A percentile compares a stretch with the other conserved stretches of the same genome.
phyloP scores from a whole-genome alignment of 2,329 filamentous ascomycete genomes.

The Aspergillus fructus region DNA sequence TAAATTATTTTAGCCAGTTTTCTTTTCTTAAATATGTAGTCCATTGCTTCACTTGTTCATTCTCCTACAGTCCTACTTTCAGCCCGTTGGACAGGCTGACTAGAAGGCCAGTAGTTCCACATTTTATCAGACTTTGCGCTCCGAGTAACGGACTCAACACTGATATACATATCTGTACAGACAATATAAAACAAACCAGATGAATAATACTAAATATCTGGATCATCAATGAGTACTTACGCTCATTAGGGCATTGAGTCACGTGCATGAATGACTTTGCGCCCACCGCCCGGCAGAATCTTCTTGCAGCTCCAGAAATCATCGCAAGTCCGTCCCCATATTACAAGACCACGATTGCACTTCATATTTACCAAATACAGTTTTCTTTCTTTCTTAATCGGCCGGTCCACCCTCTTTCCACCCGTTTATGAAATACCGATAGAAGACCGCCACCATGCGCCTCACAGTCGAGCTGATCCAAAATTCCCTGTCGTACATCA shows the following conservation, averaged over 20 bases:
- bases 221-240: too few relatives aligned
- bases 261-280: background rate
- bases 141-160: too few relatives aligned
- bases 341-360: constrained; percentile 1
- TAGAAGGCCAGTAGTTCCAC: too few relatives aligned
- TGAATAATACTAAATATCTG: background rate
- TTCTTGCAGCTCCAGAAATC: constrained; percentile 5
- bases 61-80: too few relatives aligned
- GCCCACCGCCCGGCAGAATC: constrained; percentile 13
- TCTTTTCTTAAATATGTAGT: too few relatives aligned
- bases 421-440: background rate
- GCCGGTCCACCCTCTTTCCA: background rate
- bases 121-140: too few relatives aligned
- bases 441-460: constrained; percentile 64
- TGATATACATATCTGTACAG: too few relatives aligned
- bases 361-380: background rate
- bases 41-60: too few relatives aligned
- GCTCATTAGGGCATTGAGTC: background rate
- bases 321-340: background rate
- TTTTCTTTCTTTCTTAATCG: background rate
- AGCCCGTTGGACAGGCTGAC: too few relatives aligned
- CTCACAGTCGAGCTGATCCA: constrained; percentile 94
- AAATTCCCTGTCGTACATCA: constrained; percentile 94
- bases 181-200: too few relatives aligned
- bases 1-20: too few relatives aligned